Base-by-base conservation (phyloP, 768 basidiomycete genomes). In the Daedaleopsis sinensis region DNA sequence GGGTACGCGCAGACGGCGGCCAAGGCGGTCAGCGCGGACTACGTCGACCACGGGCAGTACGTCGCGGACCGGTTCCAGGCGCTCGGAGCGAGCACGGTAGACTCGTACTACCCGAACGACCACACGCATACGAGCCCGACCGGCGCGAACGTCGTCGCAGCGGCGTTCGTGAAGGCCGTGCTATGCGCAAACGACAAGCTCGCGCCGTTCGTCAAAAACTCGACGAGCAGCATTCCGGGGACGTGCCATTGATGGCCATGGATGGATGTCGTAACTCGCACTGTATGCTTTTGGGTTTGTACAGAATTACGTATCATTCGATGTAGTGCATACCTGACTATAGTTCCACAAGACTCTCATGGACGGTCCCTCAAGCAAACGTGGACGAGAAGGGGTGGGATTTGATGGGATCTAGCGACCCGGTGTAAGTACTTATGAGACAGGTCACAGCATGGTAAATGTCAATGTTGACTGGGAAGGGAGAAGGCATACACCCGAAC, bases 1-100 rank as follows among this genome's bases (percentile, higher is more conserved):
- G 73, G 67, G 13, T 83, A 82, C 66, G 79, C 81, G 13, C 67
- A 78, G 58, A 70, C 71, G 1, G 74, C 74, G 19, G 80, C 76
- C 8, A 71, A 67, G 38, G 72, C 73, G 10, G 80, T 77, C 9
- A 66, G 70, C 11, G 77, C 74, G 10, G 69, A 73, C 1, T 83
- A 82, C 65, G 70, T 82, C 38, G 75, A 82, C 66, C 82, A 84
- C 65, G 82, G 76, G 60, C 74, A 68, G 39, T 81, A 81, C 59
- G 76, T 79, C 12, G 78, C 79, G 2, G 75, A 80, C 51, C 74
- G 76, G 16, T 82, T 78, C 63, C 65, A 79, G 37, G 66, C 68
- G 32, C 70, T 80, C 11, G 81, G 82, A 16, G 67, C 78, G 63
- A 70, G 55, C 1, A 65, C 76, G n/a, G 72, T 76, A 13, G 73